A percentile compares a stretch with the other conserved stretches of the same genome.
Evolutionary conservation across 202 grass and related monocot species (phyloP).

Genomic region (Setaria viridis): DNA sequence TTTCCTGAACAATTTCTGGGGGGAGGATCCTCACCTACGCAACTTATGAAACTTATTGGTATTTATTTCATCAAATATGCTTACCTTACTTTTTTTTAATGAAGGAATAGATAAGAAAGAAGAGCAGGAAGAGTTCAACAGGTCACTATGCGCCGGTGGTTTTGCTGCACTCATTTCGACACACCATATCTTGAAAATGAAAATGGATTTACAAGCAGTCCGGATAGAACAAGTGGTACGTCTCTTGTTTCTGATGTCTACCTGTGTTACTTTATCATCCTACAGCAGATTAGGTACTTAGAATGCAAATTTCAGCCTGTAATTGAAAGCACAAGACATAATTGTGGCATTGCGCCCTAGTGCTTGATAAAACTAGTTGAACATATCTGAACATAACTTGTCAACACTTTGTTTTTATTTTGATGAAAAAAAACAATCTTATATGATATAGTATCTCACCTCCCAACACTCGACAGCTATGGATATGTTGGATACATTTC

Average conservation of each 20-base stretch:
- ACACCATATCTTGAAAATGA: slow-evolving; percentile 50
- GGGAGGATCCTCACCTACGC: no score
- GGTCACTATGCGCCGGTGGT: slow-evolving; percentile 66
- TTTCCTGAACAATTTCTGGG: no score
- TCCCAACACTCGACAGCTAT: not conserved
- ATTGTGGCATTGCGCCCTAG: not conserved
- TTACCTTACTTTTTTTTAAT: no score
- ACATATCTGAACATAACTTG: not conserved
- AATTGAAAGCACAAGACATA: not conserved
- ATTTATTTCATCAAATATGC: no score
- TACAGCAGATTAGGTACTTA: not conserved
- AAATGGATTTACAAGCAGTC: slow-evolving; percentile 50
- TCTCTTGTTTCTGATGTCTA: not conserved
- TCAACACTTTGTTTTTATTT: not conserved
- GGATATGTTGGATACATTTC: not conserved
- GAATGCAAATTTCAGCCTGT: not conserved
- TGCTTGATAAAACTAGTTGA: slow-evolving; percentile 7
- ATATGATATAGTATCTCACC: not conserved
- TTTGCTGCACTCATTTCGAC: slow-evolving; percentile 73
- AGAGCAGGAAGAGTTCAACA: slow-evolving; percentile 11
- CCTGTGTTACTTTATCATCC: not conserved
- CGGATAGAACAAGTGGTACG: slow-evolving; percentile 54
- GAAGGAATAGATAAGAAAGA: not conserved
- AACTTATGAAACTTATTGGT: no score
- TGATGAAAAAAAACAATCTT: not conserved